Base-by-base conservation (phyloP, 768 basidiomycete species). In the Collybiopsis confluens region DNA sequence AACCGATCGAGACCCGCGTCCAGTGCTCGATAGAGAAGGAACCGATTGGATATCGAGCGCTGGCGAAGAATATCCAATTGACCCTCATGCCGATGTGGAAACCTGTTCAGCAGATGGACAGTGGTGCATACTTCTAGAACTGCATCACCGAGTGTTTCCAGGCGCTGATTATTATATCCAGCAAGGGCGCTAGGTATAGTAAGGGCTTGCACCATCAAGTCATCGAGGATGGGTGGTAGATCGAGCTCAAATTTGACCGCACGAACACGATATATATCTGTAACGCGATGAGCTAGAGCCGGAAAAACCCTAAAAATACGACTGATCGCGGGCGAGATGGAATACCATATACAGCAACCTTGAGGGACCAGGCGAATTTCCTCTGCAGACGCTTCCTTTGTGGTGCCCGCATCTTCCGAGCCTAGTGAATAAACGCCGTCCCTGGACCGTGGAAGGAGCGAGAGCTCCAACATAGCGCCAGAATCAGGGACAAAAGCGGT, bases 81-180 rank as follows among this genome's bases (percentile, higher is more conserved):
- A 0, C 93, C 92, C 73, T 96, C 93, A 59, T 94, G 88, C 21
- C 85, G 75, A 57, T 82, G 75, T 0, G 89, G 88, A 61, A 78
- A 91, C 57, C 78, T 81, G 70, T 88, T 90, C 69, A 86, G 85
- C 4, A 90, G 69, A 62, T 92, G 81, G 2, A 92, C 82, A 20
- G 86, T 87, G 3, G 83, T 83, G 45, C 83, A 80, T 23, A 94
- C 68, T 61, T 92, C 86, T 40, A 92, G 73, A 1, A 92, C 89
- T 0, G 86, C 81, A 62, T 96, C 93, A 8, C 93, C 93, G 6
- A 95, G 72, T 0, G 91, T 93, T 65, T 96, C 93, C 52, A 95
- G 65, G 0, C 90, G 82, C 61, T 96, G 90, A 58, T 94, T 95
- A 67, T 78, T 90, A 70, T 81, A 91, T 8, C 79, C 77, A 6